Base-by-base conservation (phyloP, 371 early-diverging fungal species). In the Rhizopus stolonifer region DNA sequence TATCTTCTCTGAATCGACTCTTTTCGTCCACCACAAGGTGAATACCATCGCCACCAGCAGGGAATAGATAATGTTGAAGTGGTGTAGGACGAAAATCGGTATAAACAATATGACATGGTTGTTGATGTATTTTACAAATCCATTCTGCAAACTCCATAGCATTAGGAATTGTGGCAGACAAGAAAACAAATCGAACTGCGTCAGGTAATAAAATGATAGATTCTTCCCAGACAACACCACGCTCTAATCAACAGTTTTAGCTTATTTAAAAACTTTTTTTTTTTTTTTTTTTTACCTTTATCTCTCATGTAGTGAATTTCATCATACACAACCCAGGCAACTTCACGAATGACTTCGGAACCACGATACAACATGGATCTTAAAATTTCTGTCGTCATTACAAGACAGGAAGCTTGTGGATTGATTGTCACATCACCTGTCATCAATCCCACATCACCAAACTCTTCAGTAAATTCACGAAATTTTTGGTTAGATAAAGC, bases 161-260 rank as follows among this genome's bases (percentile, higher is more conserved):
- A 64, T 99, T 99, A 17, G 99, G 99, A 65, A 99, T 99, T 13
- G 99, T 99, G 31, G 99, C 99, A 18, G 99, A 98, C 43, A 99
- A 82, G 67, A 99, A 99, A 9, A 99, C 98, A 73, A 90, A 93
- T 54, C 91, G 87, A 32, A 96, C 95, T 36, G 90, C 89, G 56
- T 91, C 88, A 22, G 99, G 99, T 40, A 99, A 69, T 59, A 99
- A 71, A 71, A 99, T 99, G 44, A 99, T 90, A 0, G 99, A 96
- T 76, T 99, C 99, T 72, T 99, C 99, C 99, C 99, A 99, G 0
- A 99, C 99, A 13, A 99, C 99, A 66, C 99, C 99, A 63, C 99
- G 92, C 47, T 87, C 91, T 81, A 73, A n/a, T 51, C 24, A 45
- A 46, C 10, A 10, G 4, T 14, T 42, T 11, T 34, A 19, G 29